Percentiles rank a stretch among this genome's conserved stretches.
Evolutionary conservation across 139 green algal genomes (phyloP).

Genomic region (Chlorella sp.): DNA sequence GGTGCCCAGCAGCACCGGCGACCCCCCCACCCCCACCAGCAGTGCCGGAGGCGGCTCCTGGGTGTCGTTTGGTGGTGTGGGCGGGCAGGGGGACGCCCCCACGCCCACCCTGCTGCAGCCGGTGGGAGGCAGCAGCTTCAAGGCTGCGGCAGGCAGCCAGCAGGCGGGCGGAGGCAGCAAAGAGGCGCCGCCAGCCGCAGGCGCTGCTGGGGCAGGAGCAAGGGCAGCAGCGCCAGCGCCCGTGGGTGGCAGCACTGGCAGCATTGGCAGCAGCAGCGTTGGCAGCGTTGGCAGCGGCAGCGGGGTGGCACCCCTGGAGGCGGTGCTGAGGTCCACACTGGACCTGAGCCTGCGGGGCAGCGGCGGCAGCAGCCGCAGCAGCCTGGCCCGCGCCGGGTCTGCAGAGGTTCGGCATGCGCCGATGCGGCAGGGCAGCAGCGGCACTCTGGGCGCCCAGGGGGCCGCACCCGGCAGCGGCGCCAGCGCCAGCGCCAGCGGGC

Average conservation of each 20-base stretch:
- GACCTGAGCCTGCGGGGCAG: neutral
- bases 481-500: neutral
- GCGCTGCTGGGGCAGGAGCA: neutral
- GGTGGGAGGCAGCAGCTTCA: neutral
- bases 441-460: neutral
- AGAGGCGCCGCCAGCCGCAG: neutral
- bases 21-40: neutral
- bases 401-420: neutral
- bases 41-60: neutral
- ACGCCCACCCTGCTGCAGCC: conserved; percentile 29
- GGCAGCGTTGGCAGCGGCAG: neutral
- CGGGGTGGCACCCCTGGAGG: conserved; percentile 3
- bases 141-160: neutral
- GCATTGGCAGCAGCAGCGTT: neutral
- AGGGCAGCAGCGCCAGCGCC: neutral
- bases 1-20: neutral
- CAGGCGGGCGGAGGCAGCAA: neutral
- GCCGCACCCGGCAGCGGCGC: neutral
- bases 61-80: neutral
- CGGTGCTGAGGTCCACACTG: neutral
- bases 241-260: neutral
- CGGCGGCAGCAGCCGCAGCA: neutral
- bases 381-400: neutral
- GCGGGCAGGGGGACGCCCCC: neutral
- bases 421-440: neutral